Base-by-base conservation (phyloP, 306 rosid genomes). In the Psophocarpus tetragonolobus region DNA sequence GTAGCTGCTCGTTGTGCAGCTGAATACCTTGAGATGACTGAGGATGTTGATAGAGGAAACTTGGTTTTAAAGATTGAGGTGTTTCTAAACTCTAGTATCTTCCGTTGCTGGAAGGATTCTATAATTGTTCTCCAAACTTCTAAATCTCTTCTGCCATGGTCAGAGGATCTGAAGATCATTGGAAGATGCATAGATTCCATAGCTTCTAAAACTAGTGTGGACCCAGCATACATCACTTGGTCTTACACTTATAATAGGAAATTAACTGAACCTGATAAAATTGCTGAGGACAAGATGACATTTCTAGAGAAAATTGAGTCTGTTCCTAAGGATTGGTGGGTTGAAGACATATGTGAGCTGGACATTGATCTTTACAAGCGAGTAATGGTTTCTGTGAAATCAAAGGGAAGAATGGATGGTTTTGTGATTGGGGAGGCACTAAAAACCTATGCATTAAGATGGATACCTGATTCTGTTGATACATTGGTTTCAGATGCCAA, bases 241-340 rank as follows among this genome's bases (percentile, higher is more conserved):
- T 96, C 99, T 73, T 96, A 92, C 88, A 96, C 98, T 3, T 81
- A 74, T 48, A 92, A 92, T 81, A 85, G 99, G 58, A 96, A 91
- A 65, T 56, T 96, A 75, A 71, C 89, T 0, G 93, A 88, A 80
- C 83, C 74, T 3, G 92, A 86, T 67, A 86, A 81, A 73, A 86
- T 90, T 29, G 73, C 84, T 4, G 97, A 87, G 83, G 97, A 88
- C 71, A 87, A 81, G 81, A 73, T 77, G 69, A 77, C 83, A 33
- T 65, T 65, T 65, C 78, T 54, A 38, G 91, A 84, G 61, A 91
- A 84, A 82, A 14, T 77, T 4, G 96, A 91, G 44, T 79, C 79
- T 70, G 91, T 96, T 73, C 96, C 98, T 9, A 86, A 81, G 80
- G 99, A 96, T 86, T 96, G 99, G 99, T 96, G 99, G 99, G 94